Percentiles rank a stretch among this genome's conserved stretches.
Conservation (phyloP, 2,329 filamentous ascomycete genomes). For the Penicillium digitatum region DNA sequence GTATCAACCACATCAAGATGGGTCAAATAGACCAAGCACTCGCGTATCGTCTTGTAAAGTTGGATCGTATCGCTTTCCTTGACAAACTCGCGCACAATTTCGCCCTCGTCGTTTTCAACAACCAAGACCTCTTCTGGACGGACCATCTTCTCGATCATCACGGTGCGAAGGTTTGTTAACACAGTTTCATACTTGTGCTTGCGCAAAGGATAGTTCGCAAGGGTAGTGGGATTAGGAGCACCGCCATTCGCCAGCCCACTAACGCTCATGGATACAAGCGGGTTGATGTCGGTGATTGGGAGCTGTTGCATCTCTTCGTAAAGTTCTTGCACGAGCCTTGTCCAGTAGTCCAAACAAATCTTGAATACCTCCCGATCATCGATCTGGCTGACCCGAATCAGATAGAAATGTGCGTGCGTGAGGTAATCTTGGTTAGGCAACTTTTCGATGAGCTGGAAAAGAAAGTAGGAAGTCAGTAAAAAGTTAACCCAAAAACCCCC, state of each 20-base stretch:
- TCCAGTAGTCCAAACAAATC: slow-evolving; percentile 98
- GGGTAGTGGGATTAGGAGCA: slow-evolving; percentile 75
- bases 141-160: slow-evolving; percentile 99
- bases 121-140: slow-evolving; percentile 95
- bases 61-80: slow-evolving; percentile 99
- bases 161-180: slow-evolving; percentile 84
- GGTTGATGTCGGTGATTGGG: slow-evolving; percentile 88
- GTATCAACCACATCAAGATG: slow-evolving; percentile 97
- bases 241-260: slow-evolving; percentile 70
- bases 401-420: slow-evolving; percentile 93
- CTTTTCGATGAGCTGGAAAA: slow-evolving; percentile 76
- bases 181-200: slow-evolving; percentile 98
- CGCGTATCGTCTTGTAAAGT: slow-evolving; percentile 96
- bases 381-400: slow-evolving; percentile 97
- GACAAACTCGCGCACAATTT: slow-evolving; percentile 98
- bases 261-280: slow-evolving; percentile 73
- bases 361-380: slow-evolving; percentile 99
- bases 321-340: slow-evolving; percentile 92
- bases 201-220: slow-evolving; percentile 85
- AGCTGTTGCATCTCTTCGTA: slow-evolving; percentile 99
- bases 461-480: slow-evolving; percentile 6
- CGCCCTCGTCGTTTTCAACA: slow-evolving; percentile 98
- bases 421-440: slow-evolving; percentile 93
- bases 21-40: slow-evolving; percentile 94
- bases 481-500: slow-evolving; percentile 6